phyloP scores from a whole-genome alignment of 768 basidiomycete genomes.

The Trametes cinnabarina region DNA sequence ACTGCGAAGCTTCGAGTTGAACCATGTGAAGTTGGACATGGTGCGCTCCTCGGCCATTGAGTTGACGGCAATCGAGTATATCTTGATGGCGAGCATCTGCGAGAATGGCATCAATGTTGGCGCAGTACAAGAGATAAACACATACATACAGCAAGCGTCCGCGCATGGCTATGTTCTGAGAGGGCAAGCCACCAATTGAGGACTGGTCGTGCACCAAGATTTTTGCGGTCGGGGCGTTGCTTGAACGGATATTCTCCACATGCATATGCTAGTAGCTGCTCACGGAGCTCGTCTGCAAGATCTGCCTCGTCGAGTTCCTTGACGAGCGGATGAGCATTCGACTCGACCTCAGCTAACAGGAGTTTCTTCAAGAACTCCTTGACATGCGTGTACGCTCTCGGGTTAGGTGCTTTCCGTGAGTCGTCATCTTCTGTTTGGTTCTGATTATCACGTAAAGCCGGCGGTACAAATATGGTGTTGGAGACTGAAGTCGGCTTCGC shows the following conservation, averaged over 20 bases:
- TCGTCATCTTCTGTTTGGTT: background rate
- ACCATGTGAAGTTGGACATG: conserved; percentile 14
- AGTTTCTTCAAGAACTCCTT: conserved; percentile 4
- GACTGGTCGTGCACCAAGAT: background rate
- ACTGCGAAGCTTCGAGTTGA: conserved; percentile 5
- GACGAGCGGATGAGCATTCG: background rate
- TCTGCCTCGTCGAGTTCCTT: background rate
- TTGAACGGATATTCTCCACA: conserved; percentile 1
- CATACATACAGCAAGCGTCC: background rate
- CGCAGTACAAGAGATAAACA: too few relatives aligned
- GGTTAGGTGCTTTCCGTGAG: background rate
- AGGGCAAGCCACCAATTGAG: background rate
- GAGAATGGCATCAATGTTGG: background rate
- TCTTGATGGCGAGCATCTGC: conserved; percentile 15
- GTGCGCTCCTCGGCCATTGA: conserved; percentile 19
- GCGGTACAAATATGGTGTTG: background rate
- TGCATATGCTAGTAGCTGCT: background rate
- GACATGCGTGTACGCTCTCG: background rate
- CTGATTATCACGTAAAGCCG: background rate
- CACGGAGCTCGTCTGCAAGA: background rate
- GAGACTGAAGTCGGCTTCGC: background rate
- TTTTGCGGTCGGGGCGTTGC: background rate
- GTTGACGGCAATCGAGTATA: conserved; percentile 13
- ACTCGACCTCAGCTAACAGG: background rate
- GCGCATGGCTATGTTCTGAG: background rate